Base-by-base conservation (phyloP, 2,329 filamentous ascomycete genomes). In the Boeremia exigua region DNA sequence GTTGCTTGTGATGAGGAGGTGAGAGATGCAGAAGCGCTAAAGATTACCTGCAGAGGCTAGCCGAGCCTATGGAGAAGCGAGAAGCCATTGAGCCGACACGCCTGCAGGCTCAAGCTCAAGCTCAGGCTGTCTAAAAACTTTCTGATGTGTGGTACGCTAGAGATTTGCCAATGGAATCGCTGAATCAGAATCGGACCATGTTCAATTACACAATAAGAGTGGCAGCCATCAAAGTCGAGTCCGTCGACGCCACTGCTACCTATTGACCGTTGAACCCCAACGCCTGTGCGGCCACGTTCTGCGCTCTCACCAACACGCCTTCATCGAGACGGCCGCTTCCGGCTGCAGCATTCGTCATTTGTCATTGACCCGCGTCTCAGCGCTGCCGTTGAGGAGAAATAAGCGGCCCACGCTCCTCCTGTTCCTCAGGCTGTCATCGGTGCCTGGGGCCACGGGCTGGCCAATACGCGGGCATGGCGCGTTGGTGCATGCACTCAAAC, bases 401-500 rank as follows among this genome's bases (percentile, higher is more conserved):
- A 23, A 39, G 27, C 32, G 39, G 48, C 30, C 38, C 48, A 44
- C 19, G 36, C 32, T 33, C 38, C 14, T 32, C 23, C 45, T 48
- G 37, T 28, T 29, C 34, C 25, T 44, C 19, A 46, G 34, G 42
- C 51, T 48, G 44, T 48, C 51, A 43, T 48, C 14, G 28, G 30
- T 36, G 43, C 32, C 30, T 48, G 43, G 50, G 50, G 50, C 29
- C 12, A 4, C 9, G 19, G 23, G 37, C 30, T 15, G 32, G 46
- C 54, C 54, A 60, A 23, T 23, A 23, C 19, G 19, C 19, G 19
- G 19, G 19, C 19, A 23, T 23, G 19, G 40, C 42, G 46, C 46
- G 42, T 43, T 42, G 38, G 33, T 17, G 25, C 15, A 47, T 33
- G 28, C 25, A 44, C 52, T 61, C 56, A 61, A 59, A 57, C 56